Conservation (phyloP, 352 stramenopile species). For the Phytophthora meadii region DNA sequence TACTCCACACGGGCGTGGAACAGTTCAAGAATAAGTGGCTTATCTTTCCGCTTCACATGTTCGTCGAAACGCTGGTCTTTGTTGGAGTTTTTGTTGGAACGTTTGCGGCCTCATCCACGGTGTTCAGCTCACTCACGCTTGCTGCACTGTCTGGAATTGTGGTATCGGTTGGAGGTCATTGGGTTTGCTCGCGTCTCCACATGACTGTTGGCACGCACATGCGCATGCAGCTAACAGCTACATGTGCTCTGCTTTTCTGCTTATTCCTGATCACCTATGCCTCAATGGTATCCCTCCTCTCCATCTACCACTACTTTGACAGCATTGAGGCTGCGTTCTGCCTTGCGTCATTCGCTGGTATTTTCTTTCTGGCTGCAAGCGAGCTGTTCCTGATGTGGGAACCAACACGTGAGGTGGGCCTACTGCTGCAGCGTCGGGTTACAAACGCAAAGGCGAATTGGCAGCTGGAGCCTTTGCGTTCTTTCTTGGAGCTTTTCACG, state of each 20-base stretch:
- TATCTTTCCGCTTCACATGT: conserved; percentile 77
- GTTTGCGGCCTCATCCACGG: conserved; percentile 71
- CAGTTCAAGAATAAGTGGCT: conserved; percentile 81
- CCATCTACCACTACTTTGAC: conserved; percentile 88
- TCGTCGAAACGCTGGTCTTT: conserved; percentile 78
- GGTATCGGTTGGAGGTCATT: conserved; percentile 77
- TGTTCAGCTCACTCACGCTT: conserved; percentile 79
- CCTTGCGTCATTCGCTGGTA: conserved; percentile 74
- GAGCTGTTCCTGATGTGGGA: conserved; percentile 87
- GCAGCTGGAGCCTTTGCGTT: conserved; percentile 74
- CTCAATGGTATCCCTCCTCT: conserved; percentile 73
- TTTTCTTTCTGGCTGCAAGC: conserved; percentile 83
- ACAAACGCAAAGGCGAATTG: conserved; percentile 84
- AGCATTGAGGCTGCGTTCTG: conserved; percentile 88
- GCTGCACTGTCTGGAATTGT: conserved; percentile 78
- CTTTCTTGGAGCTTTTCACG: conserved; percentile 85
- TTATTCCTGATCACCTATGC: conserved; percentile 76
- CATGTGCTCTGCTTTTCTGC: conserved; percentile 79
- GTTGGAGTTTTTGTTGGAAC: conserved; percentile 78
- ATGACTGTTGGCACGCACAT: conserved; percentile 61
- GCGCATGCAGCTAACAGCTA: conserved; percentile 69
- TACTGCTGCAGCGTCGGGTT: conserved; percentile 79
- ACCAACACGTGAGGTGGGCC: conserved; percentile 72
- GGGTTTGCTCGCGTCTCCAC: conserved; percentile 65
- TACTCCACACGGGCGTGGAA: conserved; percentile 57